Percentiles rank a stretch among this genome's conserved stretches.
These are phyloP conservation scores for Penicillium turbatum DNA, from an alignment of 495 filamentous ascomycete genomes.

Conservation along the genomic window DNA sequence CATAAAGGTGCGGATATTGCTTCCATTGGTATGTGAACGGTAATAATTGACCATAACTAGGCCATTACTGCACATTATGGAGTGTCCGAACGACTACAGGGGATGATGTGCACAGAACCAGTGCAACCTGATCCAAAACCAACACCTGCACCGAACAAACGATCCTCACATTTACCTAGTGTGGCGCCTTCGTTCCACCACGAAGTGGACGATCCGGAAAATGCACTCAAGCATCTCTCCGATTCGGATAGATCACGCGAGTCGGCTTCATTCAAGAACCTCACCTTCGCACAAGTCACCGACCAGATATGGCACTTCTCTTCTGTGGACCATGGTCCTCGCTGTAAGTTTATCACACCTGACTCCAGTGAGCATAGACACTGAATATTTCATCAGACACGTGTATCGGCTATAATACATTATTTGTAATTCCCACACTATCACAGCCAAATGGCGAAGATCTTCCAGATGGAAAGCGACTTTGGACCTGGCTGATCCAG, in stretches of 20 bases:
- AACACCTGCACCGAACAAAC: constrained; percentile 7
- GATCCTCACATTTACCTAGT: constrained; percentile 13
- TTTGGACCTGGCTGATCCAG: constrained; percentile 82
- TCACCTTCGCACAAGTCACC: constrained; percentile 47
- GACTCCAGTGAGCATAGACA: not conserved
- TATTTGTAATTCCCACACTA: constrained; percentile 53
- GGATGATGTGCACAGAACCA: constrained; percentile 60
- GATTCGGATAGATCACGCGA: constrained; percentile 22
- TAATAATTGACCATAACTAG: constrained; percentile 12
- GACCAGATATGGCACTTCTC: constrained; percentile 65
- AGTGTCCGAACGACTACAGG: constrained; percentile 63
- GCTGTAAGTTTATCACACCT: constrained; percentile 34
- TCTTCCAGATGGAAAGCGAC: constrained; percentile 55
- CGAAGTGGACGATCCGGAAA: constrained; percentile 34
- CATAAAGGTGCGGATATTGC: constrained; percentile 37
- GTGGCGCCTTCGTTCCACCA: constrained; percentile 6
- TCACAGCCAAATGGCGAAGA: constrained; percentile 37
- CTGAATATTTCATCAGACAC: constrained; percentile 48
- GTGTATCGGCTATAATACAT: constrained; percentile 77
- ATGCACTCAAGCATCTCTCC: constrained; percentile 25
- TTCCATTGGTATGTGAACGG: not conserved
- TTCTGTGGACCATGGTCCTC: constrained; percentile 56
- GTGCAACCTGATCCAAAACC: constrained; percentile 23
- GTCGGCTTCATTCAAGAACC: constrained; percentile 24
- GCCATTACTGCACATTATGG: constrained; percentile 52